A percentile compares a stretch with the other conserved stretches of the same genome.
These are phyloP conservation scores for Geotrichum aggregatum DNA, from an alignment of 1,139 yeast genomes.

Conservation along the genomic window DNA sequence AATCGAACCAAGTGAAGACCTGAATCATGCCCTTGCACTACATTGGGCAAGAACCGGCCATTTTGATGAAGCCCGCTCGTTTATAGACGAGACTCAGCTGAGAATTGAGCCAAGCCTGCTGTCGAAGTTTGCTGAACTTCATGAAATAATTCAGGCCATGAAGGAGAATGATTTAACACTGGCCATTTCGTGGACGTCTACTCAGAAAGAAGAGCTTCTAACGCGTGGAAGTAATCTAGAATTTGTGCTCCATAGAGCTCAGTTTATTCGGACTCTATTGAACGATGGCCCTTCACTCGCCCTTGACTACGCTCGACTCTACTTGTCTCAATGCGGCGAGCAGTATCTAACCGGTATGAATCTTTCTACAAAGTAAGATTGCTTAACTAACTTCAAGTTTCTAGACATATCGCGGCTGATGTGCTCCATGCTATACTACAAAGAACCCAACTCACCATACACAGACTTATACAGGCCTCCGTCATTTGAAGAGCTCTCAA, in stretches of 20 bases:
- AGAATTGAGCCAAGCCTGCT: constrained; percentile 34
- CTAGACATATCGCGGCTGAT: constrained; percentile 52
- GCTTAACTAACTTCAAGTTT: background rate
- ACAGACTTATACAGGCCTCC: constrained; percentile 32
- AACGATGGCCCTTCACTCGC: constrained; percentile 38
- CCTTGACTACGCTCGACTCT: constrained; percentile 51
- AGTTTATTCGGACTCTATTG: constrained; percentile 43
- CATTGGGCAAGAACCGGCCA: constrained; percentile 46
- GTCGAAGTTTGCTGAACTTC: constrained; percentile 38
- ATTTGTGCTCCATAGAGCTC: constrained; percentile 60
- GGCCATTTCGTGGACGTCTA: constrained; percentile 45
- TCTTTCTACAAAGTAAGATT: background rate
- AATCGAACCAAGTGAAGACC: constrained; percentile 23
- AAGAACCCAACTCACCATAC: constrained; percentile 42
- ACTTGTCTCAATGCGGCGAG: constrained; percentile 47
- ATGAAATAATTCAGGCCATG: constrained; percentile 35
- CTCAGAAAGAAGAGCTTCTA: constrained; percentile 32
- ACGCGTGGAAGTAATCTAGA: constrained; percentile 45
- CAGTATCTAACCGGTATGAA: constrained; percentile 33
- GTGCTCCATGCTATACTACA: constrained; percentile 45
- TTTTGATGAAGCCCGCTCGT: constrained; percentile 38
- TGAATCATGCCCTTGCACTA: constrained; percentile 44
- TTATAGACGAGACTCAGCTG: constrained; percentile 38
- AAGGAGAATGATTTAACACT: constrained; percentile 35
- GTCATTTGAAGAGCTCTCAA: constrained; percentile 45